These are phyloP conservation scores for Sporormia fimetaria DNA, from an alignment of 495 filamentous ascomycete genomes.

Conservation along the genomic window DNA sequence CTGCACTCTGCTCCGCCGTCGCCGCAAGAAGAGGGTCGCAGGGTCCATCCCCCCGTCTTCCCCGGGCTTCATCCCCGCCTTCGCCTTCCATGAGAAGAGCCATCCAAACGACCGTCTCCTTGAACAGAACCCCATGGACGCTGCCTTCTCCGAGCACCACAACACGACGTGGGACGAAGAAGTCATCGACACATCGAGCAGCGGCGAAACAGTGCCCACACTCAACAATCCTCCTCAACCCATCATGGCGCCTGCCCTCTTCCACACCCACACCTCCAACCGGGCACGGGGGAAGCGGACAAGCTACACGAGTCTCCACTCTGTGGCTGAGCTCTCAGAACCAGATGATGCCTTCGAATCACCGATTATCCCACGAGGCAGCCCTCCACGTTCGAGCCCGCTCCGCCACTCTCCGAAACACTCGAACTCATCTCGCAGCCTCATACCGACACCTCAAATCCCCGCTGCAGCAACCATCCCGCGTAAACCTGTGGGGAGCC, in stretches of 20 bases:
- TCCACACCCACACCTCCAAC: conserved; percentile 18
- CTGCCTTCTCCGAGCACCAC: background rate
- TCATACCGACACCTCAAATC: conserved; percentile 2
- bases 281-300: conserved; percentile 11
- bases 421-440: background rate
- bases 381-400: background rate
- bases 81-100: conserved; percentile 14
- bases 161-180: conserved; percentile 11
- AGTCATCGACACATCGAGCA: conserved; percentile 5
- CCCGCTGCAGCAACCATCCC: conserved; percentile 4
- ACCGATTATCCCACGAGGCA: conserved; percentile 1
- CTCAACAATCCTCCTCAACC: conserved; percentile 1
- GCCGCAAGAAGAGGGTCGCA: conserved; percentile 24
- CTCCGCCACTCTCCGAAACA: background rate
- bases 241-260: conserved; percentile 6
- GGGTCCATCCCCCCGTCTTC: conserved; percentile 14
- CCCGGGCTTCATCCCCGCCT: conserved; percentile 21
- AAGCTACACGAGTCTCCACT: conserved; percentile 18
- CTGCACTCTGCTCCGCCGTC: conserved; percentile 27
- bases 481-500: conserved; percentile 10
- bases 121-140: background rate
- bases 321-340: conserved; percentile 17
- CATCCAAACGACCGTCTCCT: conserved; percentile 4
- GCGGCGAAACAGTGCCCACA: background rate
- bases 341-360: conserved; percentile 5